phyloP scores from a whole-genome alignment of 352 stramenopile species.

The Phytophthora uliginosa region DNA sequence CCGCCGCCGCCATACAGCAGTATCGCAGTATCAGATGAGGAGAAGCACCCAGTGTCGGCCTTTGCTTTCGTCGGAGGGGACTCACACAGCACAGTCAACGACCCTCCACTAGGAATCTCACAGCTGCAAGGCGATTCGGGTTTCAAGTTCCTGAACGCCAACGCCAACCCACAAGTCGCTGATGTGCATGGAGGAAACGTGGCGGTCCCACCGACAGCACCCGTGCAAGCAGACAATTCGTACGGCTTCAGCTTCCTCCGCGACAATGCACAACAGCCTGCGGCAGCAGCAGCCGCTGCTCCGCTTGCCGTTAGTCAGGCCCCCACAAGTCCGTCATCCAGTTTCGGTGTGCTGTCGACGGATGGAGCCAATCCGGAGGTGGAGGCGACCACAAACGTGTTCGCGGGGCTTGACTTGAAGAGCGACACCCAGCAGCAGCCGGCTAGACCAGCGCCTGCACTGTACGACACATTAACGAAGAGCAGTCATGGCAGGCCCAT shows the following conservation, averaged over 20 bases:
- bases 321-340: constrained; percentile 46
- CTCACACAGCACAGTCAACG: constrained; percentile 32
- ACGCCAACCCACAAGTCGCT: constrained; percentile 33
- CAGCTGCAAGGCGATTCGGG: constrained; percentile 44
- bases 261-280: constrained; percentile 30
- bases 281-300: constrained; percentile 2
- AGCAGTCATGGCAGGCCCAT: constrained; percentile 54
- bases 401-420: constrained; percentile 65
- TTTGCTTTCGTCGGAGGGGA: constrained; percentile 65
- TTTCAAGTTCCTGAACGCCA: constrained; percentile 60
- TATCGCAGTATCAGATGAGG: constrained; percentile 29
- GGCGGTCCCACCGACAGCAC: constrained; percentile 18
- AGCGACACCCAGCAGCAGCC: constrained; percentile 19
- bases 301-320: constrained; percentile 30
- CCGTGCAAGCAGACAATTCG: constrained; percentile 41
- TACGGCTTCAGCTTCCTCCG: constrained; percentile 62
- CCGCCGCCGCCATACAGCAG: constrained; percentile 18
- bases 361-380: constrained; percentile 15
- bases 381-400: constrained; percentile 51
- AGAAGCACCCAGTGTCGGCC: constrained; percentile 52
- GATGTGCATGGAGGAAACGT: constrained; percentile 31
- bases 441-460: constrained; percentile 23
- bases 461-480: constrained; percentile 51
- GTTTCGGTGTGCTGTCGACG: constrained; percentile 47
- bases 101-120: constrained; percentile 45